A percentile compares a stretch with the other conserved stretches of the same genome.
Evolutionary conservation across 2,329 filamentous ascomycete genomes (phyloP).

Genomic region (Ophiostoma ulmi): DNA sequence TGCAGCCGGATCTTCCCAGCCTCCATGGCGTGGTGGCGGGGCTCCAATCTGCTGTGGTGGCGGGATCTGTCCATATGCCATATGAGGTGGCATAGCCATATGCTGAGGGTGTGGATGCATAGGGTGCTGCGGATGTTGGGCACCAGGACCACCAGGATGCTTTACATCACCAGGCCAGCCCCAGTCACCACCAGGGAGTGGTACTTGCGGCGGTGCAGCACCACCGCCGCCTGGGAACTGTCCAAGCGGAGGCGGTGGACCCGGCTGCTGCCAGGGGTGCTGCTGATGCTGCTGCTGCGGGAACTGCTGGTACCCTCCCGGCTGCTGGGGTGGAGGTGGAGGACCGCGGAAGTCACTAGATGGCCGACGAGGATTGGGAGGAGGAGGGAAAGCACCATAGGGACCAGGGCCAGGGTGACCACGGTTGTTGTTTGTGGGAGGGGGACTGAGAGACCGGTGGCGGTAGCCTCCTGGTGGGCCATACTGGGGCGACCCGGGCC

Average conservation of each 20-base stretch:
- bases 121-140: neutral
- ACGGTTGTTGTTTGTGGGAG: neutral
- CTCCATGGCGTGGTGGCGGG: neutral
- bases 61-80: conserved; percentile 15
- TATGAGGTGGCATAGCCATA: conserved; percentile 15
- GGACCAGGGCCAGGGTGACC: neutral
- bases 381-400: conserved; percentile 1
- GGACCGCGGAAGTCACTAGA: conserved; percentile 15
- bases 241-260: neutral
- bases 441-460: neutral
- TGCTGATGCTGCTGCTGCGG: conserved; percentile 13
- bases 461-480: neutral
- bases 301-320: neutral
- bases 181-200: conserved; percentile 15
- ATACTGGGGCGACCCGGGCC: neutral
- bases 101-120: neutral
- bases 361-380: conserved; percentile 7
- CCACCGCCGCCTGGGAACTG: neutral
- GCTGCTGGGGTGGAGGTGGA: conserved; percentile 13
- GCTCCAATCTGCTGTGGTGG: conserved; percentile 10
- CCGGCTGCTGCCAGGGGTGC: conserved; percentile 12
- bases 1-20: conserved; percentile 11
- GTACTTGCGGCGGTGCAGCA: neutral
- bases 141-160: conserved; percentile 14
- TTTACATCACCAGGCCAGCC: conserved; percentile 22